Conservation (phyloP, 2,329 filamentous ascomycete species). For the Clonostachys rhizophaga region DNA sequence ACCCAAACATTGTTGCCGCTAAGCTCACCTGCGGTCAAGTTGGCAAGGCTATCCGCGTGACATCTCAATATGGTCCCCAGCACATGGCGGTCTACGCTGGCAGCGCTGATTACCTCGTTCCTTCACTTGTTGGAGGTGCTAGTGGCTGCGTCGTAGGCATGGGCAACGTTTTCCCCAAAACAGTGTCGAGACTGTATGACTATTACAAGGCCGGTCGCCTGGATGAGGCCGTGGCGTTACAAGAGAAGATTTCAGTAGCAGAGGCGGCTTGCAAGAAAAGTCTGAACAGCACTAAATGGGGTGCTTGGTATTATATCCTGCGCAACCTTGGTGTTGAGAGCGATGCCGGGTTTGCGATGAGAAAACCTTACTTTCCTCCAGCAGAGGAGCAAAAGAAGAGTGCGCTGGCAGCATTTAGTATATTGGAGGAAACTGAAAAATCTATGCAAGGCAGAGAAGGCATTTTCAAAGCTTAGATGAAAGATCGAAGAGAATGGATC, state of each 20-base stretch:
- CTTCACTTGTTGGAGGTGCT: slow-evolving; percentile 29
- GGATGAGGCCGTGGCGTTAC: slow-evolving; percentile 29
- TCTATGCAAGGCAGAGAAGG: slow-evolving; percentile 17
- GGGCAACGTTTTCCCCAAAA: slow-evolving; percentile 40
- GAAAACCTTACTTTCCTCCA: slow-evolving; percentile 33
- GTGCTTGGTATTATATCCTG: slow-evolving; percentile 34
- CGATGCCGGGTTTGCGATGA: slow-evolving; percentile 29
- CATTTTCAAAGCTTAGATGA: not conserved
- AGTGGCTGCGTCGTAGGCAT: slow-evolving; percentile 38
- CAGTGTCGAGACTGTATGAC: slow-evolving; percentile 31
- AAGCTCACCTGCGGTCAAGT: slow-evolving; percentile 68
- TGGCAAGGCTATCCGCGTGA: slow-evolving; percentile 60
- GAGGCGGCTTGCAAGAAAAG: slow-evolving; percentile 47
- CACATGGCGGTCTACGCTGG: slow-evolving; percentile 38
- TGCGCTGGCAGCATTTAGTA: slow-evolving; percentile 32
- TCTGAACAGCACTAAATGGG: slow-evolving; percentile 39
- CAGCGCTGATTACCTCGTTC: slow-evolving; percentile 35
- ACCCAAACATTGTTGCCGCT: slow-evolving; percentile 63
- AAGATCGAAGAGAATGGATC: too few relatives aligned
- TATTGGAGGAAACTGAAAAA: slow-evolving; percentile 23
- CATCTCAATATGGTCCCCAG: slow-evolving; percentile 23
- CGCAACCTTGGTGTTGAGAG: slow-evolving; percentile 24
- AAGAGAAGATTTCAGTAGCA: slow-evolving; percentile 36
- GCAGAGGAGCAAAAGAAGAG: slow-evolving; percentile 30
- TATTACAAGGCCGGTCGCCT: slow-evolving; percentile 29